phyloP scores from a whole-genome alignment of 148 eudicot genomes.

The Cornus suecica region DNA sequence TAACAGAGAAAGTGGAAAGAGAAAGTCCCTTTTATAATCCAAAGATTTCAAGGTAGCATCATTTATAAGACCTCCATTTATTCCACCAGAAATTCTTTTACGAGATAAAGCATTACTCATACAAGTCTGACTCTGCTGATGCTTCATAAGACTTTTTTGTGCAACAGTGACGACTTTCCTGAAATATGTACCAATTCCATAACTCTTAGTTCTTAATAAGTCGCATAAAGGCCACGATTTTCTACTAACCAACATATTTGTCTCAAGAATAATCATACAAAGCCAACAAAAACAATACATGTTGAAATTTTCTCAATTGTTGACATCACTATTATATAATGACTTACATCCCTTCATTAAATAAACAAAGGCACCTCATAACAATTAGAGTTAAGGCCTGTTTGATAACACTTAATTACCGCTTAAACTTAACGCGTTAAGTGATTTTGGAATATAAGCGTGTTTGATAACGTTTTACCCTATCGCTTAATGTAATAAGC shows the following conservation, averaged over 20 bases:
- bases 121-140: constrained; percentile 35
- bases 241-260: neutral
- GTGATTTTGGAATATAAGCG: no score
- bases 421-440: no score
- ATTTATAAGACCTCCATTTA: constrained; percentile 59
- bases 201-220: neutral
- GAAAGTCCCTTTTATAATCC: constrained; percentile 51
- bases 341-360: neutral
- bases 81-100: constrained; percentile 60
- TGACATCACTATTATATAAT: neutral
- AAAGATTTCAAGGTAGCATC: constrained; percentile 64
- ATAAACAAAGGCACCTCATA: no score
- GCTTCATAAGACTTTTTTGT: constrained; percentile 35
- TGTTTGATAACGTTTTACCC: no score
- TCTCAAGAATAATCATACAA: neutral
- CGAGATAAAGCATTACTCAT: constrained; percentile 40
- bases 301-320: neutral
- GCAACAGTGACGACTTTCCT: constrained; percentile 39
- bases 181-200: constrained; percentile 11
- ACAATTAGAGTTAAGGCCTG: no score
- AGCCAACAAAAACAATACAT: neutral
- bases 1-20: constrained; percentile 62
- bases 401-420: no score
- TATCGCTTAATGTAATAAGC: no score
- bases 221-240: neutral